Evolutionary conservation across 768 basidiomycete genomes (phyloP), one percentile per base, ranked within the genome.

Genomic region (Chalciporus chontae): DNA sequence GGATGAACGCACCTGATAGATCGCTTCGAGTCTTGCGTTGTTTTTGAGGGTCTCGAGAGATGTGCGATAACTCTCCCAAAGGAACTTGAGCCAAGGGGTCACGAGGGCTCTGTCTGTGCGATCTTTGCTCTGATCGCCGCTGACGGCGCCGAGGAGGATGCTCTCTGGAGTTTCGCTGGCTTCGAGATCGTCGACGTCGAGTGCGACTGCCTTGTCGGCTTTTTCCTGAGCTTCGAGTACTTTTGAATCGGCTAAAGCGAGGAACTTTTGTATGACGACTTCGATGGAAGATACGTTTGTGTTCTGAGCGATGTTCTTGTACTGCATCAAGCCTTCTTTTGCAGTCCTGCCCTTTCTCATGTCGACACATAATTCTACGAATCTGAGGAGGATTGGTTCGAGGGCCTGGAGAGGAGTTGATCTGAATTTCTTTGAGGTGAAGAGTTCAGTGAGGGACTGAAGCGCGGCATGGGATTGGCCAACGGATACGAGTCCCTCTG

Each of bases 1-100:
- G 8, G n/a, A 9, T 8, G 0, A 8, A 69, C 83, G 48, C 41
- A 89, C 92, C 79, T 97, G 95, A 72, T 99, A 99, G 54, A 98
- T 91, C 15, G 75, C 72, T 71, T 99, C 95, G 34, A 98, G 71
- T 15, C 95, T 76, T 15, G 92, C 89, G 63, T 96, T 97, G 66
- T 96, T 95, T 67, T 97, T 95, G 56, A 97, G 77, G 3, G 94
- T 94, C 73, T 98, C 95, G 37, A 99, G 74, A 1, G 89, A 92
- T 17, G 92, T 96, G 49, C 95, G 84, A 66, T 97, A 97, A 59
- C 90, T 91, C 76, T 98, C 95, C 94, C 94, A 98, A n/a, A 94
- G 78, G 69, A 97, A 96, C 65, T 94, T 94, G 64, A 98, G 86
- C 86, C 94, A 96, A 0, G 95, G 95, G 0, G 93, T 96, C 55